A percentile compares a stretch with the other conserved stretches of the same genome.
phyloP scores from a whole-genome alignment of 768 basidiomycete species.

The Leccinum truebloodii region DNA sequence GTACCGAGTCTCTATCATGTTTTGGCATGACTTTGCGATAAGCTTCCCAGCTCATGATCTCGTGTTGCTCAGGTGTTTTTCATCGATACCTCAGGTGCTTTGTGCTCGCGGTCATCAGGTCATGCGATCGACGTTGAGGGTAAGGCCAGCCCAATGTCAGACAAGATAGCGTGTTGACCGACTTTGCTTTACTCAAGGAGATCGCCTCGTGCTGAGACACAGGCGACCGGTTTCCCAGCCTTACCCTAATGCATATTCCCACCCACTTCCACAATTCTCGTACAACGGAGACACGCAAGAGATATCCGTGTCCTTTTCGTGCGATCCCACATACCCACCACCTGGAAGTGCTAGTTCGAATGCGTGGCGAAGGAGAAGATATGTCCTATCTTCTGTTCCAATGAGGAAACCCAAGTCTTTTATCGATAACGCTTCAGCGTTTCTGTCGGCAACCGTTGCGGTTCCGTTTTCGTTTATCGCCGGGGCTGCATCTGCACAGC shows the following conservation, averaged over 20 bases:
- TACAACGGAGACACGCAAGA: constrained; percentile 56
- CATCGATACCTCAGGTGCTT: constrained; percentile 71
- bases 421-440: constrained; percentile 68
- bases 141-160: constrained; percentile 27
- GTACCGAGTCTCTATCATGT: constrained; percentile 7
- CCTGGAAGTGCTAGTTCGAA: constrained; percentile 35
- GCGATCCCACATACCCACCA: constrained; percentile 64
- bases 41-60: neutral
- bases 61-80: constrained; percentile 68
- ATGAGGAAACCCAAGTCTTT: constrained; percentile 66
- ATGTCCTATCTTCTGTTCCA: constrained; percentile 67
- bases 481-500: constrained; percentile 32
- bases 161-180: constrained; percentile 6
- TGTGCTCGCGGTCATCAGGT: constrained; percentile 78
- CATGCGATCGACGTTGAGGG: constrained; percentile 84
- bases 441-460: constrained; percentile 61
- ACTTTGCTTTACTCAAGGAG: constrained; percentile 42
- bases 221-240: constrained; percentile 74
- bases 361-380: constrained; percentile 59
- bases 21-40: neutral
- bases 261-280: constrained; percentile 71
- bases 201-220: constrained; percentile 70
- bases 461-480: constrained; percentile 57
- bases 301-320: constrained; percentile 59
- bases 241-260: constrained; percentile 77